A percentile compares a stretch with the other conserved stretches of the same genome.
Conservation (phyloP, 2,329 filamentous ascomycete species). For the Malbranchea zuffiana region DNA sequence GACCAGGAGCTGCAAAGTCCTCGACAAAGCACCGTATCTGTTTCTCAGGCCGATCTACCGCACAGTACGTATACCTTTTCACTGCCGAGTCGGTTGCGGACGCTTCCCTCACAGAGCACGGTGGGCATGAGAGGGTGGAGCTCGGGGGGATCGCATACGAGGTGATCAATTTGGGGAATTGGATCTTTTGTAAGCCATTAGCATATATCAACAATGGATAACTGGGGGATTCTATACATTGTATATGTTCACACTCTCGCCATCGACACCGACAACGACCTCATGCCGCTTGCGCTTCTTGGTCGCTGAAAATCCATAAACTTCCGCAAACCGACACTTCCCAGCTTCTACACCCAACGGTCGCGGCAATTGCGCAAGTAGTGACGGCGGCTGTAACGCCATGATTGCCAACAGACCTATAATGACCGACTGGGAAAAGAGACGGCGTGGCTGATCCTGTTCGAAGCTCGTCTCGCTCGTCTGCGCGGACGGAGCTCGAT, state of each 20-base stretch:
- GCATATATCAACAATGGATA: not conserved
- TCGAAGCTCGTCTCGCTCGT: no score
- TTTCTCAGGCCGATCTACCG: conserved; percentile 38
- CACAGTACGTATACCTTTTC: conserved; percentile 48
- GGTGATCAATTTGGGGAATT: conserved; percentile 49
- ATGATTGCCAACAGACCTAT: conserved; percentile 23
- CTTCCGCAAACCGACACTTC: conserved; percentile 35
- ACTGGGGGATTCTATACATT: conserved; percentile 38
- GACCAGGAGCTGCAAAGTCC: conserved; percentile 27
- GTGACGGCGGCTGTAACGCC: conserved; percentile 35
- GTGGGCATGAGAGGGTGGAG: conserved; percentile 45
- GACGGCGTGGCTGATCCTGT: not conserved
- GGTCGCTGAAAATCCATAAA: conserved; percentile 44
- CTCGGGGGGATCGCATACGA: conserved; percentile 53
- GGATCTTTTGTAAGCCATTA: conserved; percentile 36
- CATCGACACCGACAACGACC: conserved; percentile 48
- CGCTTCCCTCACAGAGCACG: conserved; percentile 48
- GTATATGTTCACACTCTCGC: conserved; percentile 52
- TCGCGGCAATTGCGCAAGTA: conserved; percentile 38
- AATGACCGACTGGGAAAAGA: no score
- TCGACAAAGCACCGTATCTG: conserved; percentile 47
- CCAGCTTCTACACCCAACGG: conserved; percentile 32
- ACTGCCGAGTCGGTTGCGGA: conserved; percentile 32
- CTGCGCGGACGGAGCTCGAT: no score
- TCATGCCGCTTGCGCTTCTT: conserved; percentile 54